phyloP scores from a whole-genome alignment of 2,329 filamentous ascomycete species.

The Trichophyton benhamiae region DNA sequence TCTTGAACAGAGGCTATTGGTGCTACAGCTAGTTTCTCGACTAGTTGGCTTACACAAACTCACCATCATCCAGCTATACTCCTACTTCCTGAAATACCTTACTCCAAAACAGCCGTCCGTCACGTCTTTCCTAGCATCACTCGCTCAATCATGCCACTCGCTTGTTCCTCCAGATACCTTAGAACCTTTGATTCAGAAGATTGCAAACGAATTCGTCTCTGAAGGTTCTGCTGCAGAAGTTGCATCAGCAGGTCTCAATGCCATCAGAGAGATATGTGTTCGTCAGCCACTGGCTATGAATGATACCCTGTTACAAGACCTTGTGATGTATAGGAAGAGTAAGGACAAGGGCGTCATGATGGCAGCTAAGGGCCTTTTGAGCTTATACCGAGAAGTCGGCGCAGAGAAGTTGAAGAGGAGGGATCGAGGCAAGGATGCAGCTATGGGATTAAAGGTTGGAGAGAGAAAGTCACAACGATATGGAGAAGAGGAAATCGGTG shows the following conservation, averaged over 20 bases:
- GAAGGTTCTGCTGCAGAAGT: slow-evolving; percentile 87
- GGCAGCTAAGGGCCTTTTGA: slow-evolving; percentile 85
- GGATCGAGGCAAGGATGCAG: slow-evolving; percentile 82
- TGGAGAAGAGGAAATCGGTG: slow-evolving; percentile 66
- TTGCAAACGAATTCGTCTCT: slow-evolving; percentile 96
- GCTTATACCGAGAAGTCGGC: slow-evolving; percentile 80
- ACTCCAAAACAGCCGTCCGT: slow-evolving; percentile 80
- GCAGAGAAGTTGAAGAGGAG: slow-evolving; percentile 79
- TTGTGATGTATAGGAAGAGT: slow-evolving; percentile 90
- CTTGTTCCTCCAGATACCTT: slow-evolving; percentile 85
- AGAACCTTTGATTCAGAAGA: slow-evolving; percentile 84
- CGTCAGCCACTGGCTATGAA: slow-evolving; percentile 93
- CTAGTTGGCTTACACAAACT: slow-evolving; percentile 88
- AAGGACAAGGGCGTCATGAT: slow-evolving; percentile 99
- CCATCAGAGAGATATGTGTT: slow-evolving; percentile 85
- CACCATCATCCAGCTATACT: slow-evolving; percentile 81
- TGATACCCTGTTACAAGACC: slow-evolving; percentile 85
- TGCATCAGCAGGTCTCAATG: slow-evolving; percentile 80
- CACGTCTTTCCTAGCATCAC: slow-evolving; percentile 80
- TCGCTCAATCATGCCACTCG: slow-evolving; percentile 83
- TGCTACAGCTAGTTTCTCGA: slow-evolving; percentile 79
- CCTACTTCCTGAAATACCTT: slow-evolving; percentile 88
- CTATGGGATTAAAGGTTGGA: slow-evolving; percentile 66
- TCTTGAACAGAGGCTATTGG: slow-evolving; percentile 77
- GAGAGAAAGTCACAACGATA: slow-evolving; percentile 66